Conservation (phyloP, 495 filamentous ascomycete genomes). For the Aspergillus sclerotioniger region DNA sequence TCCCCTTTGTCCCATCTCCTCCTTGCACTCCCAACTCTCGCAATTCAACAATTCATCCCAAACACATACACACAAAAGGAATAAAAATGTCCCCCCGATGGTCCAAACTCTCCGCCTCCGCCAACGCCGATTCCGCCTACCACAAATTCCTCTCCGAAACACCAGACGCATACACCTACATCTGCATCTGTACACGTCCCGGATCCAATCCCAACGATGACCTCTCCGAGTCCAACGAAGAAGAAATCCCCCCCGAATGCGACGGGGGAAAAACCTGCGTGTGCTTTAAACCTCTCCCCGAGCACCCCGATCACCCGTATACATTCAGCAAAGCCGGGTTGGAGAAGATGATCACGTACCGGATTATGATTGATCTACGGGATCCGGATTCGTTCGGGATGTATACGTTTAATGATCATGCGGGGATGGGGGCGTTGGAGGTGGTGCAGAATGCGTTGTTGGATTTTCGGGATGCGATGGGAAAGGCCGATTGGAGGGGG, state of each 20-base stretch:
- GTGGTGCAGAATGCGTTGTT: constrained; percentile 39
- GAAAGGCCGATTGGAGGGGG: constrained; percentile 25
- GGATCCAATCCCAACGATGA: constrained; percentile 13
- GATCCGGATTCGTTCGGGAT: constrained; percentile 39
- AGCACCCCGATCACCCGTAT: constrained; percentile 43
- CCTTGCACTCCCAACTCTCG: no score
- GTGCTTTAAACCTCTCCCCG: constrained; percentile 34
- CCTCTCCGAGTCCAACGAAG: constrained; percentile 21
- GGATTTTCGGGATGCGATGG: constrained; percentile 32
- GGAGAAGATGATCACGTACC: constrained; percentile 6
- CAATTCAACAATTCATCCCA: no score
- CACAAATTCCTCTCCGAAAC: constrained; percentile 18
- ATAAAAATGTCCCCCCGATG: no score
- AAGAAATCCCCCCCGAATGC: no score
- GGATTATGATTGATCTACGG: constrained; percentile 21
- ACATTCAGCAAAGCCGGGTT: constrained; percentile 35
- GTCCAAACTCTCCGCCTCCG: constrained; percentile 38
- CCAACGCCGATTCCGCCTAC: constrained; percentile 36
- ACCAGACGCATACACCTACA: constrained; percentile 25
- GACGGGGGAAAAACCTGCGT: constrained; percentile 28
- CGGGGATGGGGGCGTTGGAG: constrained; percentile 38
- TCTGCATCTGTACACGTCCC: constrained; percentile 29
- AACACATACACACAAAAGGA: no score
- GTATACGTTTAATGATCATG: constrained; percentile 41
- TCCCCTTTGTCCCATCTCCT: no score